Evolutionary conservation across 805 yeast species (phyloP).

Genomic region (Yarrowia deformans): DNA sequence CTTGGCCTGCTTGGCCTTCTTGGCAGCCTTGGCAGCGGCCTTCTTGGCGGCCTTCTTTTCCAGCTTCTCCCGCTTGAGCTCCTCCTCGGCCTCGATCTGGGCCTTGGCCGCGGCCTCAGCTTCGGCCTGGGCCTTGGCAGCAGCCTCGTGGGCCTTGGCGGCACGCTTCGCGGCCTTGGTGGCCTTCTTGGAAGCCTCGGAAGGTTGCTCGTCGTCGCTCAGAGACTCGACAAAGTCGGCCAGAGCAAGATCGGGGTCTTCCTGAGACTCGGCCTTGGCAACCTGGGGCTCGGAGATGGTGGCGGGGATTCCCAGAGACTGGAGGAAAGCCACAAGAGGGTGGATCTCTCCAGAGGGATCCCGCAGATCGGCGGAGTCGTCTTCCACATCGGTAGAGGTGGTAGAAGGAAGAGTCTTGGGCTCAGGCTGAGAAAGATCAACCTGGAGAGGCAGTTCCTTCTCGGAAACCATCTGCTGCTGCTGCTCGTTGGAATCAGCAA

Average conservation of each 20-base stretch:
- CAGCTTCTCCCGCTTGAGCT: slow-evolving; percentile 7
- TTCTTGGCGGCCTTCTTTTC: neutral
- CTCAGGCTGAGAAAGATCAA: slow-evolving; percentile 1
- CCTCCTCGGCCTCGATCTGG: slow-evolving; percentile 9
- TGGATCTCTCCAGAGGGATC: neutral
- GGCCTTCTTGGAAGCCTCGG: neutral
- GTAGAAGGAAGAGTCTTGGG: no score
- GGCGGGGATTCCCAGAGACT: slow-evolving; percentile 13
- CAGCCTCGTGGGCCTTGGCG: slow-evolving; percentile 17
- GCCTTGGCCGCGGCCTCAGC: slow-evolving; percentile 7
- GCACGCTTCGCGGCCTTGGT: slow-evolving; percentile 15
- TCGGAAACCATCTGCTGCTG: no score
- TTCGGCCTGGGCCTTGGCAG: slow-evolving; percentile 15
- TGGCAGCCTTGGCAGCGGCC: neutral
- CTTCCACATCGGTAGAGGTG: neutral
- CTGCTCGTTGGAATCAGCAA: neutral
- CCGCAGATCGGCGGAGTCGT: neutral
- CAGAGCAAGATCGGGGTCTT: slow-evolving; percentile 27
- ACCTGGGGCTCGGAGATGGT: slow-evolving; percentile 29
- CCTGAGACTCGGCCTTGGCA: neutral
- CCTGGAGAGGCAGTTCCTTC: neutral
- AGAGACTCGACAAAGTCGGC: slow-evolving; percentile 33
- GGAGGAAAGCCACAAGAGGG: slow-evolving; percentile 15
- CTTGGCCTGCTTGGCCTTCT: neutral
- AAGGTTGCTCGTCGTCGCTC: slow-evolving; percentile 8